These are phyloP conservation scores for Pyrenula massariospora DNA, from an alignment of 495 filamentous ascomycete genomes.

Conservation along the genomic window DNA sequence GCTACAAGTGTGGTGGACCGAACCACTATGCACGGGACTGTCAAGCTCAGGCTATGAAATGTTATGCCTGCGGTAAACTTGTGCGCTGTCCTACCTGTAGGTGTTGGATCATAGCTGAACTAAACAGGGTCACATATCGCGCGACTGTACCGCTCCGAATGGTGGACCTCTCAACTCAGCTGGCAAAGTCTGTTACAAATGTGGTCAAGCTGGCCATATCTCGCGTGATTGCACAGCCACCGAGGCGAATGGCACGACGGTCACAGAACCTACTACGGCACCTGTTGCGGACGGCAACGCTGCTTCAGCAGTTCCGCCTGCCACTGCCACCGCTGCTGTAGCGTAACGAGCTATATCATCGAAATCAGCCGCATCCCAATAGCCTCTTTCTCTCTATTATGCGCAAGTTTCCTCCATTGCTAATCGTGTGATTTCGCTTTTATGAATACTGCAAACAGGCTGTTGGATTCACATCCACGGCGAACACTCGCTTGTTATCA, in stretches of 20 bases:
- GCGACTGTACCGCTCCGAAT: conserved; percentile 95
- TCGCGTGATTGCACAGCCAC: conserved; percentile 74
- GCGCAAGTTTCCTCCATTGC: too few species aligned
- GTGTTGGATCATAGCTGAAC: conserved; percentile 1
- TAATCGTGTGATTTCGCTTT: too few species aligned
- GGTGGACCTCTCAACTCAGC: conserved; percentile 90
- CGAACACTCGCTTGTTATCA: background rate
- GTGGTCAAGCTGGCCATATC: conserved; percentile 90
- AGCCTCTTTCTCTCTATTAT: too few species aligned
- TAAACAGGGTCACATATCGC: conserved; percentile 77
- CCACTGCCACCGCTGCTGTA: conserved; percentile 40
- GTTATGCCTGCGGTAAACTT: conserved; percentile 97
- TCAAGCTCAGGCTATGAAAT: conserved; percentile 99
- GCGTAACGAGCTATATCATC: conserved; percentile 31
- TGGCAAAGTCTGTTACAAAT: conserved; percentile 98
- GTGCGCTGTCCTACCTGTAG: conserved; percentile 15
- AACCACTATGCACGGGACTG: conserved; percentile 99
- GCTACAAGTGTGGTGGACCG: conserved; percentile 98
- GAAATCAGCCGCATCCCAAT: too few species aligned
- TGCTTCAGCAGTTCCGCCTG: conserved; percentile 17
- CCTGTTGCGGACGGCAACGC: conserved; percentile 35
- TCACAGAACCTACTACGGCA: conserved; percentile 21
- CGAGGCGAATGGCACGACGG: conserved; percentile 35
- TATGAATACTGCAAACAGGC: too few species aligned
- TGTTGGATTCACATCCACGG: too few species aligned